These are phyloP conservation scores for Rhodocollybia butyracea DNA, from an alignment of 768 basidiomycete genomes.

Conservation along the genomic window DNA sequence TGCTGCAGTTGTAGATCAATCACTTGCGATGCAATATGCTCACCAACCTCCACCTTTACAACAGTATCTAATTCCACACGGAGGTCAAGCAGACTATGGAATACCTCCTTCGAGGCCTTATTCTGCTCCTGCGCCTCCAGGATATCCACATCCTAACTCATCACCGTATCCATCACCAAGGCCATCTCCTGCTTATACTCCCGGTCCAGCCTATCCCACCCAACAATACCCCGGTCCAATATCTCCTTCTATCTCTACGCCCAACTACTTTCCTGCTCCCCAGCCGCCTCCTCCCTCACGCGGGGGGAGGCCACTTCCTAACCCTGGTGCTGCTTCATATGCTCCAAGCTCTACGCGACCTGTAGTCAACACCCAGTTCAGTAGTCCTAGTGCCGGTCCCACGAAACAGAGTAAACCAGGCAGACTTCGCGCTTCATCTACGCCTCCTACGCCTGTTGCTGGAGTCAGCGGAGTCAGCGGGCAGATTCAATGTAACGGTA, in stretches of 20 bases:
- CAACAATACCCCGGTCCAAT: conserved; percentile 14
- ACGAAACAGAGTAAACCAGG: background rate
- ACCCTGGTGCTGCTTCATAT: background rate
- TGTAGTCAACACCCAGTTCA: background rate
- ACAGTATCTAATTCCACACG: conserved; percentile 28
- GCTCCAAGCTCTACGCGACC: background rate
- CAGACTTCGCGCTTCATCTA: conserved; percentile 18
- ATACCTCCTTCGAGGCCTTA: conserved; percentile 26
- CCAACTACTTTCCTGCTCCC: background rate
- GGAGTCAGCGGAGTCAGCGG: conserved; percentile 2
- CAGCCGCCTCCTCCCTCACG: background rate
- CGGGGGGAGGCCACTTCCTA: conserved; percentile 1
- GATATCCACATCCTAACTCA: background rate
- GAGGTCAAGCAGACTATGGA: conserved; percentile 6
- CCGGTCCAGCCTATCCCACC: conserved; percentile 15
- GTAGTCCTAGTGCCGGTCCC: background rate
- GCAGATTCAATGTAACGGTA: conserved; percentile 54
- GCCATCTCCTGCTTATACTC: conserved; percentile 18
- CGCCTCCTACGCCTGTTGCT: conserved; percentile 15
- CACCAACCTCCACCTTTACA: conserved; percentile 22
- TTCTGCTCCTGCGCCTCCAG: conserved; percentile 22
- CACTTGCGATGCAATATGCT: conserved; percentile 36
- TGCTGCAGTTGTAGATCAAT: conserved; percentile 16
- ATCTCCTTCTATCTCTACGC: conserved; percentile 4
- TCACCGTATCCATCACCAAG: conserved; percentile 13